These are phyloP conservation scores for Pezicula neosporulosa DNA, from an alignment of 2,329 filamentous ascomycete genomes.

Conservation along the genomic window DNA sequence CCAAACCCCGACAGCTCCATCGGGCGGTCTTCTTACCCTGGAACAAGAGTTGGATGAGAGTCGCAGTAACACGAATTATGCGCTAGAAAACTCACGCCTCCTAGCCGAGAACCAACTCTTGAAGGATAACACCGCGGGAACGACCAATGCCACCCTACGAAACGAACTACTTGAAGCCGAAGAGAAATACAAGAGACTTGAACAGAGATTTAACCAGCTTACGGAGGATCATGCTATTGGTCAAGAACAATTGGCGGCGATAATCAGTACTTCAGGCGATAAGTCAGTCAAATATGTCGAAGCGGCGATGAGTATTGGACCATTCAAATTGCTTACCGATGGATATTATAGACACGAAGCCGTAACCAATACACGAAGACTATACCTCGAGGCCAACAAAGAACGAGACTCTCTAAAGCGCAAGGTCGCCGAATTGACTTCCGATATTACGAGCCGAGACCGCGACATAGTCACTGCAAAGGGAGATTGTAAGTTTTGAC, in stretches of 20 bases:
- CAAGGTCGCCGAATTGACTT: slow-evolving; percentile 38
- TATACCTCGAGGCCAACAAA: slow-evolving; percentile 39
- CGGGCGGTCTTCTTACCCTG: slow-evolving; percentile 37
- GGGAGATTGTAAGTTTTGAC: slow-evolving; percentile 44
- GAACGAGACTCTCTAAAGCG: slow-evolving; percentile 46
- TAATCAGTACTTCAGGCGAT: slow-evolving; percentile 50
- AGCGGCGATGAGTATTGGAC: slow-evolving; percentile 26
- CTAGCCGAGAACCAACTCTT: slow-evolving; percentile 60
- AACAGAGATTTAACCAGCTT: slow-evolving; percentile 51
- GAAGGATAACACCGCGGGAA: slow-evolving; percentile 49
- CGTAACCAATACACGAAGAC: slow-evolving; percentile 47
- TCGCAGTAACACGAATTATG: slow-evolving; percentile 34
- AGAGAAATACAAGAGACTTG: slow-evolving; percentile 46
- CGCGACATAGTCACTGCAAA: slow-evolving; percentile 51
- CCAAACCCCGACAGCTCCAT: slow-evolving; percentile 11
- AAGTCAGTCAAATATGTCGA: slow-evolving; percentile 47
- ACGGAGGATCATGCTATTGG: slow-evolving; percentile 55
- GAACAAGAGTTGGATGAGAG: slow-evolving; percentile 55
- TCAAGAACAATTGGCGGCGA: slow-evolving; percentile 53
- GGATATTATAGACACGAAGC: slow-evolving; percentile 48
- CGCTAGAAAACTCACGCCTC: slow-evolving; percentile 52
- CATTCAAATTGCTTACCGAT: slow-evolving; percentile 39
- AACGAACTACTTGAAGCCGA: slow-evolving; percentile 53
- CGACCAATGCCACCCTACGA: slow-evolving; percentile 51
- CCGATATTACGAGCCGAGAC: slow-evolving; percentile 47